Percentiles rank a stretch among this genome's conserved stretches.
Evolutionary conservation across 148 eudicot species (phyloP).

Genomic region (Cornus florida): DNA sequence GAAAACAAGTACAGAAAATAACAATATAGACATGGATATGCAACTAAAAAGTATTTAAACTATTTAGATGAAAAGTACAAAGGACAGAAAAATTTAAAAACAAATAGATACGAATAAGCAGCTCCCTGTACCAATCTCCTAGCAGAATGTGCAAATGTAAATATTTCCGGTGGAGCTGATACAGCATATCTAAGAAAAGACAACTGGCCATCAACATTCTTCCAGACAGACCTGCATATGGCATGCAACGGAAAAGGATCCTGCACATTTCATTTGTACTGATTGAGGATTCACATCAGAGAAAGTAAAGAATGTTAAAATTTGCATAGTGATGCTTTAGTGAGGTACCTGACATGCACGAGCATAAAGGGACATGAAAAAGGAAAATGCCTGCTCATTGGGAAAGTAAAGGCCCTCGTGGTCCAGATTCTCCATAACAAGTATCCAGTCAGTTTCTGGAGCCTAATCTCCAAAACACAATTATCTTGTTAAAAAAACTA

Average conservation of each 20-base stretch:
- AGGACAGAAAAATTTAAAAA: neutral
- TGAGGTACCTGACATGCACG: constrained; percentile 6
- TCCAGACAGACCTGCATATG: constrained; percentile 12
- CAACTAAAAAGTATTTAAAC: neutral
- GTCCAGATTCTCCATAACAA: constrained; percentile 16
- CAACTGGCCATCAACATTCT: constrained; percentile 12
- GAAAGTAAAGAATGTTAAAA: neutral
- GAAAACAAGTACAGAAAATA: neutral
- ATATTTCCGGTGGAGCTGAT: constrained; percentile 8
- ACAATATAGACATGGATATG: neutral
- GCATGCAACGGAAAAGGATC: constrained; percentile 13
- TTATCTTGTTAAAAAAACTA: constrained; percentile 3
- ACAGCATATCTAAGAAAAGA: constrained; percentile 13
- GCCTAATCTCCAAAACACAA: constrained; percentile 4
- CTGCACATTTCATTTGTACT: constrained; percentile 12
- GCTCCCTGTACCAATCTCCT: constrained; percentile 6
- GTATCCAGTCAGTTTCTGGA: constrained; percentile 18
- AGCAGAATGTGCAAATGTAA: constrained; percentile 8
- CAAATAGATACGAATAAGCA: neutral
- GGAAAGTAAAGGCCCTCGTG: constrained; percentile 22
- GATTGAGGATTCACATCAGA: neutral
- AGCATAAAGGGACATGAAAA: constrained; percentile 14
- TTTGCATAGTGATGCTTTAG: neutral
- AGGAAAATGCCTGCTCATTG: constrained; percentile 12
- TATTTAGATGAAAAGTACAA: too few species aligned